Base-by-base conservation (phyloP, 176 grass and related monocot genomes). In the Tillandsia leiboldiana region DNA sequence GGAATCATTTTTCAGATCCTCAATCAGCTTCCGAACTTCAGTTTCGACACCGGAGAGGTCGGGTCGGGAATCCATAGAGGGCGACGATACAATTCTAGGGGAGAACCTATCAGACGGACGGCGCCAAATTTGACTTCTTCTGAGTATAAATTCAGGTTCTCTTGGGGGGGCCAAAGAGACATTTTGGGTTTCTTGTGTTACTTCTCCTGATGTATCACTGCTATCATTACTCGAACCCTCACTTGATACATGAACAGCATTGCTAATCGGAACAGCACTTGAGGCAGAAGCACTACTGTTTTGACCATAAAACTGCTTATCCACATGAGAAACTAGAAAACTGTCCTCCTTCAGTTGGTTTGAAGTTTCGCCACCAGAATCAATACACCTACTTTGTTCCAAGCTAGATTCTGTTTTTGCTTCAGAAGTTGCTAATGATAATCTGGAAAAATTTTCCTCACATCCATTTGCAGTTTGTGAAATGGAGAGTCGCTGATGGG, bases 1-100 rank as follows among this genome's bases (percentile, higher is more conserved):
- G 26, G 78, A 88, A 22, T 89, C 83, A 56, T 52, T 84, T 86
- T 80, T 87, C 72, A 96, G 73, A 29, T 96, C 81, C 71, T 84
- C 75, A 15, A 84, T 71, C 54, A 88, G 66, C 20, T 82, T 84
- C 12, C 57, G 18, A 8, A 96, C 78, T 77, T 84, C 47, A 74
- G 29, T 54, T 68, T 88, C 80, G 9, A 82, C 79, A 71, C 68
- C 72, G 65, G 85, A 66, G 69, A 82, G 63, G 62, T 89, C 88
- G 64, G 72, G 78, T 9, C 92, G 80, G n/a, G 85, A 66, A 78
- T 96, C 92, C 69, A 83, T 65, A 3, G 83, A 64, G 0, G 83
- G 76, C 61, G 91, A 86, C 56, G 84, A 77, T 74, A 88, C 70
- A 26, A 96, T 86, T 72, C 82, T 87, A 0, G 92, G 85, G 51